Evolutionary conservation across 768 basidiomycete species (phyloP).

Genomic region (Daedalea quercina): DNA sequence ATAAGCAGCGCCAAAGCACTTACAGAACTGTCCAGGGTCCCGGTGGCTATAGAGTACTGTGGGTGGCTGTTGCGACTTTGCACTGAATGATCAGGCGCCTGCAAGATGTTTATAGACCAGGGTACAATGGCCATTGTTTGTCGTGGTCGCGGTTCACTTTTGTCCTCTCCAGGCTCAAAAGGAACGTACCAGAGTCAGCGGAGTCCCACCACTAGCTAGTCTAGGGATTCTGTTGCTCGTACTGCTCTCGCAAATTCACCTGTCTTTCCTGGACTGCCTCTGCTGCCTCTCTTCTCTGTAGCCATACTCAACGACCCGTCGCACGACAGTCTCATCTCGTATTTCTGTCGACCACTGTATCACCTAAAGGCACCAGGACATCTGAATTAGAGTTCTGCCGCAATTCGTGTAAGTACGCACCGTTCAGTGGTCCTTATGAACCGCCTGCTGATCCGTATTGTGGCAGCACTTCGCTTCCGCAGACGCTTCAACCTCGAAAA

Average conservation of each 20-base stretch:
- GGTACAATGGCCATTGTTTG: constrained; percentile 13
- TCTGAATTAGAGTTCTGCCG: constrained; percentile 3
- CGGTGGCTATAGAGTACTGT: neutral
- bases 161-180: constrained; percentile 17
- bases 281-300: constrained; percentile 11
- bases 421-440: neutral
- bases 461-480: constrained; percentile 2
- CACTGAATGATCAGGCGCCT: constrained; percentile 6
- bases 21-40: constrained; percentile 6
- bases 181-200: constrained; percentile 5
- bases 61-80: constrained; percentile 7
- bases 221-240: constrained; percentile 4
- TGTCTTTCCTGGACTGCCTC: constrained; percentile 1
- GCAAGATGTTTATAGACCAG: constrained; percentile 16
- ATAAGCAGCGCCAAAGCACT: neutral
- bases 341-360: neutral
- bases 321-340: constrained; percentile 3
- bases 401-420: constrained; percentile 1
- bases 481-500: neutral
- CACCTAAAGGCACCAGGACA: constrained; percentile 3
- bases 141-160: constrained; percentile 15
- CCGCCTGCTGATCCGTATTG: neutral
- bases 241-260: constrained; percentile 12
- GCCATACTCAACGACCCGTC: constrained; percentile 8
- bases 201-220: constrained; percentile 20